Base-by-base conservation (phyloP, 148 eudicot species). In the Polygonum maritimum region DNA sequence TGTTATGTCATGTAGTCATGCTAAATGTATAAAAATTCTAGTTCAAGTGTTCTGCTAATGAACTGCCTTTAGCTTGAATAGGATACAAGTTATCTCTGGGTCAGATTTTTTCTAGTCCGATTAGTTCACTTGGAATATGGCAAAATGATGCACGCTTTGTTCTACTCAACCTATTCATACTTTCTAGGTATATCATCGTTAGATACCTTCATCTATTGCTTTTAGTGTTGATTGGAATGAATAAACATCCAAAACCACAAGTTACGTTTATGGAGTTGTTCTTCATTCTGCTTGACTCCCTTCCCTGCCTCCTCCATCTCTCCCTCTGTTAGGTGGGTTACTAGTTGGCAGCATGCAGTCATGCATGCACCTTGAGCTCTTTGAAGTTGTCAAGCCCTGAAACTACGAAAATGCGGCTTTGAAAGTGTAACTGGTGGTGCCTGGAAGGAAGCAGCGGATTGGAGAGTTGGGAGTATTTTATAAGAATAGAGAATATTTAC, bases 1-100 rank as follows among this genome's bases (percentile, higher is more conserved):
- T 36, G 41, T 15, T 16, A 16, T 67, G 41, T 33, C 44, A 67
- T 4, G 13, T 22, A 7, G n/a, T 63, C 70, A 63, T 63, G 35
- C 36, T 60, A 63, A 63, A 63, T 63, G n/a, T 63, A 63, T 33
- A n/a, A n/a, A 63, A 33, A 35, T 63, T 63, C 40, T 39, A 63
- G 5, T 35, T 63, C 33, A 63, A 63, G 70, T 8, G 70, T 33
- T 35, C 40, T 63, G 3, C n/a, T 63, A 63, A 35, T 63, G 36
- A 63, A 63, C 40, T 31, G 40, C n/a, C 12, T 14, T 15, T 39
- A 39, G 3, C 12, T 22, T 26, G 69, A 60, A 60, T 22, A 60
- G 16, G 36, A 11, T 60, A 31, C 36, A 31, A 31, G 36, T 60
- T 31, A 60, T 60, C 69, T 12, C 11, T 31, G 16, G 15, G 31